Evolutionary conservation across 163 green algal genomes (phyloP), one percentile per base, ranked within the genome.

Genomic region (Coccomyxa subellipsoidea): DNA sequence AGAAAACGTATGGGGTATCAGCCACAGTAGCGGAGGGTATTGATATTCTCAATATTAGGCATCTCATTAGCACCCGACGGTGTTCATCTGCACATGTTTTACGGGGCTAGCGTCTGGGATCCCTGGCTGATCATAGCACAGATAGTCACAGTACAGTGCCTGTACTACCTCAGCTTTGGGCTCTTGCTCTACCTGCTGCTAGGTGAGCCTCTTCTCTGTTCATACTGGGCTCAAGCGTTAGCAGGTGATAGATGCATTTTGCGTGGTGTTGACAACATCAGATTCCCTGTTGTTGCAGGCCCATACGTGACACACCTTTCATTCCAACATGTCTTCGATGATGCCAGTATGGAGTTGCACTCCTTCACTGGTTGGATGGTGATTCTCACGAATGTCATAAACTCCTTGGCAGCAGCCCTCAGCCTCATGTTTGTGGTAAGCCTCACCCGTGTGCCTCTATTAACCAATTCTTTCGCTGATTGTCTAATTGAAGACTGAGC

Each of bases 121-220:
- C 95, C 96, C 9, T 54, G 90, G 23, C 84, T 96, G 4, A 99
- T 98, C 69, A 86, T 94, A 0, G 86, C 90, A 0, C 95, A 99
- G 81, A 98, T 98, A 38, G 78, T 93, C 9, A 88, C 83, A 0
- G 36, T 98, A 31, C 95, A 98, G 87, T 94, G 87, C 81, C 76
- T 97, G 0, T 97, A 94, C 84, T 99, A 98, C 82, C 76, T 97
- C 4, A 92, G 77, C 38, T 73, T 98, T n/a, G 94, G 95, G 31
- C 37, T 92, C 0, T 75, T 93, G 59, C 83, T 95, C 37, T 91
- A 79, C 8, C 23, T 96, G 7, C 80, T 95, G 0, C 69, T 95
- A 38, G 91, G 93, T 95, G 59, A 40, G 85, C 8, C 40, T 38
- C 37, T 27, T 21, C 77, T 37, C 76, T 31, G 10, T 59, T 23